Base-by-base conservation (phyloP, 2,329 filamentous ascomycete genomes). In the Colletotrichum sp. region DNA sequence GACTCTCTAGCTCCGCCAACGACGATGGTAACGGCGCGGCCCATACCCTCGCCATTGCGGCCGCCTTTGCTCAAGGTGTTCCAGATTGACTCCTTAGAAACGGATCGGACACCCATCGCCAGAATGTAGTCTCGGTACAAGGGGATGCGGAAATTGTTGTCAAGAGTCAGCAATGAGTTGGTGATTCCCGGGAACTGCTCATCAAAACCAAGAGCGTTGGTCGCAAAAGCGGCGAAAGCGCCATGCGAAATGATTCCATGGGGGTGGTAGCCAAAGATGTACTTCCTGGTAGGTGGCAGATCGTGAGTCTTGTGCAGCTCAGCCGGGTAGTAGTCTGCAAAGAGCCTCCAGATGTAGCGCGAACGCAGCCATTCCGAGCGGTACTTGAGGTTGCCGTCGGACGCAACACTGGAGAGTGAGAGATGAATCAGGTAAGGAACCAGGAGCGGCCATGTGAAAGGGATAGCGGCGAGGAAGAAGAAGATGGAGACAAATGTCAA, bases 171-270 rank as follows among this genome's bases (percentile, higher is more conserved):
- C 26, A 99, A 88, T 9, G 95, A 96, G 85, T 99, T 99, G 62
- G 95, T 98, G 84, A 99, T 98, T 76, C 96, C 96, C 0, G 97
- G 97, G 81, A 98, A 99, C 77, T 98, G 92, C 72, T 95, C 92
- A 1, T 92, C 90, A 84, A 98, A 99, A 0, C 95, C 95, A 1
- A 98, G 89, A 0, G 95, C 95, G 80, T 98, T 96, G 1, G 96
- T 99, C 6, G 90, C 95, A 82, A 99, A 99, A 7, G 96, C 95
- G 7, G 93, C 95, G 87, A 96, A 98, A 1, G 96, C 96, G n/a
- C 96, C 97, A 80, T 98, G 95, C 7, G 95, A 97, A 81, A 99
- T 98, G 84, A 99, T 99, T 28, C 97, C 96, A 82, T 99, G 97
- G 0, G 97, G 97, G 81, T 99, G 97, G 84, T 99, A 99, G 60